These are phyloP conservation scores for Dalbergia cultrata DNA, from an alignment of 306 rosid species.

Conservation along the genomic window DNA sequence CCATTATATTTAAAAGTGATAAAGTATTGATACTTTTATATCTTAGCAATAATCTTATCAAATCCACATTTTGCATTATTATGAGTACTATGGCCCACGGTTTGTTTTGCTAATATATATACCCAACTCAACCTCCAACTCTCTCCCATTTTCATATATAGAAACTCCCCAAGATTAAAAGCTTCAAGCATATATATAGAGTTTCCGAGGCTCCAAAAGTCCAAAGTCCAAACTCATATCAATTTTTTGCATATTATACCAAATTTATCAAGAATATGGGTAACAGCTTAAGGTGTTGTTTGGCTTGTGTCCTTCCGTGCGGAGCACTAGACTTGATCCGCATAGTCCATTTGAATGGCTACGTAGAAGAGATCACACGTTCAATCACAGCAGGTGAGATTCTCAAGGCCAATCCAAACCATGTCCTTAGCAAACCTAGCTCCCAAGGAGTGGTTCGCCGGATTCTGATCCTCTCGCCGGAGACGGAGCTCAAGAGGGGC, in stretches of 20 bases:
- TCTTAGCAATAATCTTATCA: too few species aligned
- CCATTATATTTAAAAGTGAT: too few species aligned
- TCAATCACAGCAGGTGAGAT: conserved; percentile 82
- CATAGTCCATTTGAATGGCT: conserved; percentile 88
- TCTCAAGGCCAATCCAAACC: conserved; percentile 81
- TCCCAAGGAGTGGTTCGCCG: conserved; percentile 76
- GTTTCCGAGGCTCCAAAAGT: neutral
- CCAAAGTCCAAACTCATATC: neutral
- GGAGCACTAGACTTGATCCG: conserved; percentile 91
- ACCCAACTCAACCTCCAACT: conserved; percentile 45
- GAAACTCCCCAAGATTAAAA: conserved; percentile 35
- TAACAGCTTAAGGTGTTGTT: conserved; percentile 86
- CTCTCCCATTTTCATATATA: conserved; percentile 29
- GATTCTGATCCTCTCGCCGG: conserved; percentile 75
- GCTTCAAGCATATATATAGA: neutral
- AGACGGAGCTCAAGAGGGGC: conserved; percentile 90
- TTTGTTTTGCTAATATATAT: conserved; percentile 44
- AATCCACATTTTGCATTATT: conserved; percentile 20
- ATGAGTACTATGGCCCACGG: neutral
- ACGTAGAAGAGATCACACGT: conserved; percentile 73
- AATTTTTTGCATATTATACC: neutral
- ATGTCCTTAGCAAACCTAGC: conserved; percentile 83
- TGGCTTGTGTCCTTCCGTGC: conserved; percentile 93
- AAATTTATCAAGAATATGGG: conserved; percentile 62
- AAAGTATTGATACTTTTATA: too few species aligned